Evolutionary conservation across 148 eudicot genomes (phyloP).

Genomic region (Drosera capensis): DNA sequence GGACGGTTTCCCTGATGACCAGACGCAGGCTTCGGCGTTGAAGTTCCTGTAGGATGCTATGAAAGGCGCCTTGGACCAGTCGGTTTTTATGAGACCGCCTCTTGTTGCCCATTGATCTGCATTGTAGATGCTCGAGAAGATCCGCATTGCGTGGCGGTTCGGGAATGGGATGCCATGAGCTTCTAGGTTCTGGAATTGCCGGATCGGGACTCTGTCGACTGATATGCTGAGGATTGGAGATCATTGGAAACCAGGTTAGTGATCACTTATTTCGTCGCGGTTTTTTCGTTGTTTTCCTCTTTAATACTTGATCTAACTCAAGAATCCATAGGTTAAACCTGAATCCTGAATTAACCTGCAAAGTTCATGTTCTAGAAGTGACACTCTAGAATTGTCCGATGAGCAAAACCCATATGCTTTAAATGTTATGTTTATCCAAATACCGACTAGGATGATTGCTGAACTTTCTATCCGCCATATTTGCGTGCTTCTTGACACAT

Average conservation of each 20-base stretch:
- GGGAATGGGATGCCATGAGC: conserved; percentile 31
- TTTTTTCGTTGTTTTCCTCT: neutral
- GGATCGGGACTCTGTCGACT: conserved; percentile 28
- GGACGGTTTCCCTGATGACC: conserved; percentile 1
- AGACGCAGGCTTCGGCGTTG: conserved; percentile 25
- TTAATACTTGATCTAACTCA: neutral
- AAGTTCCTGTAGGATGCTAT: conserved; percentile 34
- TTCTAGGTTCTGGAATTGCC: conserved; percentile 25
- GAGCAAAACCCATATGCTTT: no score
- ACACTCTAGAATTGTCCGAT: no score
- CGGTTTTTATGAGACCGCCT: conserved; percentile 33
- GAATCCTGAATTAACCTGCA: no score
- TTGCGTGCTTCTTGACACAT: no score
- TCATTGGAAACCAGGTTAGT: no score
- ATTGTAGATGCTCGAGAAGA: conserved; percentile 39
- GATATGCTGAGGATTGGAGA: conserved; percentile 29
- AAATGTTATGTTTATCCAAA: no score
- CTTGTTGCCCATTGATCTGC: conserved; percentile 46
- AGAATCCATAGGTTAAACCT: no score
- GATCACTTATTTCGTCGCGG: neutral
- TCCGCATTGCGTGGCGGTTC: conserved; percentile 35
- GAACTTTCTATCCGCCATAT: no score
- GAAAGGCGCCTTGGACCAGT: conserved; percentile 51
- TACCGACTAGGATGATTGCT: no score
- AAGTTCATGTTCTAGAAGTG: no score